Conservation (phyloP, 2,329 filamentous ascomycete species). For the Pyrenophora graminea region DNA sequence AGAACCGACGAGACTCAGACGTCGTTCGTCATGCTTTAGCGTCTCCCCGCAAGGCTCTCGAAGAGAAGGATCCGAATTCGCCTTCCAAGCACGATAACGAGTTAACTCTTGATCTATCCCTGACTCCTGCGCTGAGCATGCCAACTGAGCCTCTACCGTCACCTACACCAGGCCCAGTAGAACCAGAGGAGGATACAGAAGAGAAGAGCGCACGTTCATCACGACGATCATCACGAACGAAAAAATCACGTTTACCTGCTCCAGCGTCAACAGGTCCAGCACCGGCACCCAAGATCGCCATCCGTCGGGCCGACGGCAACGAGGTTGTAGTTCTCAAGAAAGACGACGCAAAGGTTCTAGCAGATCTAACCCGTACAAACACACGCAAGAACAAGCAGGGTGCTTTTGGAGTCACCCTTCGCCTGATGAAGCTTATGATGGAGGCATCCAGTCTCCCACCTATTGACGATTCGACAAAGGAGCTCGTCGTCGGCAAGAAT, state of each 20-base stretch:
- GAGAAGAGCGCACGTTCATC: conserved; percentile 26
- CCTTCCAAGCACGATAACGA: conserved; percentile 47
- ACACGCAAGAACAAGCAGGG: conserved; percentile 57
- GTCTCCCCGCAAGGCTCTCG: conserved; percentile 51
- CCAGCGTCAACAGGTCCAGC: conserved; percentile 24
- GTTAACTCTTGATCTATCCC: conserved; percentile 37
- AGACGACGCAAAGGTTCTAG: conserved; percentile 55
- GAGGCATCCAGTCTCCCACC: conserved; percentile 30
- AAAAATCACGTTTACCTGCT: conserved; percentile 43
- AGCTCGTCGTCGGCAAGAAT: conserved; percentile 33
- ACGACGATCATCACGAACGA: conserved; percentile 41
- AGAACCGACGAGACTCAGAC: conserved; percentile 54
- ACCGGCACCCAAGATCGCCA: conserved; percentile 49
- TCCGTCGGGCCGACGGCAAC: conserved; percentile 49
- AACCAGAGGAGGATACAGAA: conserved; percentile 21
- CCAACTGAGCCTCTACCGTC: conserved; percentile 23
- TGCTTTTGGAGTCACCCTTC: conserved; percentile 49
- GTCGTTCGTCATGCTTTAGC: conserved; percentile 53
- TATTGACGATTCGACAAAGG: conserved; percentile 17
- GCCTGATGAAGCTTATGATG: conserved; percentile 49
- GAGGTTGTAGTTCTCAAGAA: conserved; percentile 53
- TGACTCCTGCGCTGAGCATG: conserved; percentile 32
- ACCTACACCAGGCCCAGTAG: conserved; percentile 17
- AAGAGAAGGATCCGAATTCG: conserved; percentile 55
- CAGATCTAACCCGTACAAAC: conserved; percentile 52